A percentile compares a stretch with the other conserved stretches of the same genome.
phyloP scores from a whole-genome alignment of 108 stramenopile genomes.

The Nannochloropsis oceanica region DNA sequence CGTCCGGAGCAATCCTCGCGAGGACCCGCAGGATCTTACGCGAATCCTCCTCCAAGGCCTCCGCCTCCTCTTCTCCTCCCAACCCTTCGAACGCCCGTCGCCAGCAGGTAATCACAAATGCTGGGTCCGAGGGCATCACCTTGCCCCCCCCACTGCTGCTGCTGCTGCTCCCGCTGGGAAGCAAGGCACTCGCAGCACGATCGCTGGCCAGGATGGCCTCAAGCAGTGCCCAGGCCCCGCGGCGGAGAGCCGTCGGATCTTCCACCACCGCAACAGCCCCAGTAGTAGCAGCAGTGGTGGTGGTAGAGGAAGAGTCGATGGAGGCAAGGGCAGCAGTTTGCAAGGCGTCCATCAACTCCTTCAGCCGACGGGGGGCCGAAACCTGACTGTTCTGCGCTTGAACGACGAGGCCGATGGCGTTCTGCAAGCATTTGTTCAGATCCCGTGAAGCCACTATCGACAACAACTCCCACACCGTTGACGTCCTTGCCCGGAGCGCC shows the following conservation, averaged over 20 bases:
- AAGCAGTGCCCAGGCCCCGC: conserved; percentile 6
- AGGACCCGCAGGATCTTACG: conserved; percentile 6
- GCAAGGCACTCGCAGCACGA: background rate
- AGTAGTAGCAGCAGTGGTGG: background rate
- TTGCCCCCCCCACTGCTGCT: background rate
- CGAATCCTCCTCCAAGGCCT: conserved; percentile 8
- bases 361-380: background rate
- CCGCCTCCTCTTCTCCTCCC: background rate
- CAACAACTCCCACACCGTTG: conserved; percentile 10
- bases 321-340: background rate
- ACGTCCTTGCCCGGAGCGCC: background rate
- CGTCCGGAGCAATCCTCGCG: background rate
- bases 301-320: background rate
- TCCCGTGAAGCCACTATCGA: conserved; percentile 4
- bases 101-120: conserved; percentile 25
- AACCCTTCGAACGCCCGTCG: background rate
- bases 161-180: background rate
- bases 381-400: background rate
- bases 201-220: background rate
- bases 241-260: background rate
- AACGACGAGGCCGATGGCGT: background rate
- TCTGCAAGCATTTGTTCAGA: conserved; percentile 5
- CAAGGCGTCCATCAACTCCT: background rate
- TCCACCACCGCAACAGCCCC: background rate
- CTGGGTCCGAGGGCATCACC: conserved; percentile 2